These are phyloP conservation scores for Orobanche coerulescens DNA, from an alignment of 257 asterid genomes.

Conservation along the genomic window DNA sequence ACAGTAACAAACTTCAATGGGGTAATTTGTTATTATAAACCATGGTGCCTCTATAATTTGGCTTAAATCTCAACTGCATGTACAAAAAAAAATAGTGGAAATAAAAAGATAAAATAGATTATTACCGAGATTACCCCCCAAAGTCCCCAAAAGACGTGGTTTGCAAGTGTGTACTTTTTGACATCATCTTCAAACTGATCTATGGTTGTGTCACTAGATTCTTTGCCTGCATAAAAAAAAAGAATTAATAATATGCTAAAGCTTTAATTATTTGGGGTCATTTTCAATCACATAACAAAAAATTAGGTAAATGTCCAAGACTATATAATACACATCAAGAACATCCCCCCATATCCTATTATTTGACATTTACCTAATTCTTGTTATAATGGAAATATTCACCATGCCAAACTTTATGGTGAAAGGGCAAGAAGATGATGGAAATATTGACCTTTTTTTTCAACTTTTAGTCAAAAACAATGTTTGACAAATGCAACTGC, in stretches of 20 bases:
- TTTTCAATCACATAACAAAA: too few species aligned
- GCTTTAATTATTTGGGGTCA: too few species aligned
- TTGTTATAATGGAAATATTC: too few species aligned
- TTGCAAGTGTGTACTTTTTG: slow-evolving; percentile 72
- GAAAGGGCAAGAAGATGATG: too few species aligned
- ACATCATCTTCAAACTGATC: slow-evolving; percentile 44
- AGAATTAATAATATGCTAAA: neutral
- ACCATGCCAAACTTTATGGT: too few species aligned
- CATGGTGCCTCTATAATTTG: neutral
- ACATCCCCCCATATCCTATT: too few species aligned
- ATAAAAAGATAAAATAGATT: neutral
- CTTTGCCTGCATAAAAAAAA: slow-evolving; percentile 46
- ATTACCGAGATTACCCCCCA: slow-evolving; percentile 94
- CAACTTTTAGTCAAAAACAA: too few species aligned
- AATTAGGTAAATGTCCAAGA: too few species aligned
- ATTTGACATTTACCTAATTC: too few species aligned
- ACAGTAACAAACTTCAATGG: neutral
- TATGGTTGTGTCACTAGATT: slow-evolving; percentile 35
- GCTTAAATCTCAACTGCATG: neutral
- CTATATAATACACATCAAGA: too few species aligned
- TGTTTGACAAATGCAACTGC: too few species aligned
- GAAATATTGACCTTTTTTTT: too few species aligned
- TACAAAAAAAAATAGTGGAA: neutral
- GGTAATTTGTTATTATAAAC: neutral
- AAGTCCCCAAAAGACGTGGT: slow-evolving; percentile 92